Percentiles rank a stretch among this genome's conserved stretches.
Evolutionary conservation across 148 eudicot species (phyloP).

Genomic region (Suaeda aralocaspica): DNA sequence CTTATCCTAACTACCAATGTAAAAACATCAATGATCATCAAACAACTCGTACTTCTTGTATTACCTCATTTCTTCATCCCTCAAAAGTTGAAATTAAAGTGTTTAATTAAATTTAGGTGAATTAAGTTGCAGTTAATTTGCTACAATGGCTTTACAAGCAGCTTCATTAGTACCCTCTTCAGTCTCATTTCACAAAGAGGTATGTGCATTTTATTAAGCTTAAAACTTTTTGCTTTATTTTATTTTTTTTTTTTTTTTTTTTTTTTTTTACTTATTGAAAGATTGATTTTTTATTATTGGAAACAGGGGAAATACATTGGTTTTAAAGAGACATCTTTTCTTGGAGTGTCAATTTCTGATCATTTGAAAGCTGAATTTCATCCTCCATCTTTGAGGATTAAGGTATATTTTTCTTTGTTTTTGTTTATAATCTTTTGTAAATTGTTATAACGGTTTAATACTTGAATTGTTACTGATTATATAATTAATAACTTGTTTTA

Average conservation of each 20-base stretch:
- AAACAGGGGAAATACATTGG: constrained; percentile 35
- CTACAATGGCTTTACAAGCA: constrained; percentile 54
- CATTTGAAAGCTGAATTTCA: constrained; percentile 30
- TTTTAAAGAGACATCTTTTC: constrained; percentile 45
- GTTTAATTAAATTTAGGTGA: not conserved
- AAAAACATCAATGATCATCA: not conserved
- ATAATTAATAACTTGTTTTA: no score
- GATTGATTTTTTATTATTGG: not conserved
- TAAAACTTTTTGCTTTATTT: not conserved
- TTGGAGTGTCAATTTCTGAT: constrained; percentile 43
- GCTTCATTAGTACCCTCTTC: constrained; percentile 45
- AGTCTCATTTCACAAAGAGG: constrained; percentile 49
- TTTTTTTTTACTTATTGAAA: not conserved
- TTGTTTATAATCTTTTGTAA: not conserved
- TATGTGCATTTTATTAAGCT: constrained; percentile 1
- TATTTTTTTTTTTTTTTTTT: not conserved
- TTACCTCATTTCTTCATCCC: not conserved
- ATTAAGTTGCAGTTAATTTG: not conserved
- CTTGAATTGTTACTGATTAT: not conserved
- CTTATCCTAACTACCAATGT: constrained; percentile 19
- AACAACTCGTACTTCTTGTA: not conserved
- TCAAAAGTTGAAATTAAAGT: not conserved
- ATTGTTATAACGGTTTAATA: not conserved
- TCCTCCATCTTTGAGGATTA: constrained; percentile 30
- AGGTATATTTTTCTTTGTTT: constrained; percentile 25